phyloP scores from a whole-genome alignment of 1,139 yeast genomes.

The Yamadazyma siamensis region DNA sequence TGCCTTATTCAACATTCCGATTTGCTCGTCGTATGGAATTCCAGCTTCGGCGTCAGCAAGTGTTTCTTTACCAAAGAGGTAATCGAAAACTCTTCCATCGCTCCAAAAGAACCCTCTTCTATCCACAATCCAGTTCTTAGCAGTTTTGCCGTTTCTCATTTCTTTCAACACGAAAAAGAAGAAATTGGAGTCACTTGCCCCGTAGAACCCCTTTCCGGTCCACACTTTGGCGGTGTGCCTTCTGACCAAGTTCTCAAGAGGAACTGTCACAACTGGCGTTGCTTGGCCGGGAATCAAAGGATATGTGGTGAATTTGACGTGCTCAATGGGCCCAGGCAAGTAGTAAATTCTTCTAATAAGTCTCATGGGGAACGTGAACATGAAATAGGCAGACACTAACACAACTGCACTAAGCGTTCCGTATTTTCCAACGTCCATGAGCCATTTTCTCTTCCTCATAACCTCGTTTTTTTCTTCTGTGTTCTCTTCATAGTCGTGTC shows the following conservation, averaged over 20 bases:
- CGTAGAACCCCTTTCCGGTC: slow-evolving; percentile 86
- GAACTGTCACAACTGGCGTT: slow-evolving; percentile 71
- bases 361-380: slow-evolving; percentile 59
- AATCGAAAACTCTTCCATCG: slow-evolving; percentile 82
- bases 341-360: slow-evolving; percentile 75
- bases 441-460: slow-evolving; percentile 38
- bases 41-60: slow-evolving; percentile 76
- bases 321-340: slow-evolving; percentile 56
- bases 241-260: slow-evolving; percentile 52
- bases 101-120: slow-evolving; percentile 89
- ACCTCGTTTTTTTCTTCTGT: slow-evolving; percentile 38
- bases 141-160: slow-evolving; percentile 30
- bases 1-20: slow-evolving; percentile 39
- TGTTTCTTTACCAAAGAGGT: slow-evolving; percentile 73
- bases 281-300: slow-evolving; percentile 74
- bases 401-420: slow-evolving; percentile 36
- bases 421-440: slow-evolving; percentile 25
- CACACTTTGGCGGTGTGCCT: slow-evolving; percentile 67
- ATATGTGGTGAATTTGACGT: slow-evolving; percentile 65
- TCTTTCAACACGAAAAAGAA: slow-evolving; percentile 75
- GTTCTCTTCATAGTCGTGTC: slow-evolving; percentile 58
- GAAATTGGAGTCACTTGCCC: slow-evolving; percentile 71
- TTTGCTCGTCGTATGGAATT: slow-evolving; percentile 59
- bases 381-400: slow-evolving; percentile 40
- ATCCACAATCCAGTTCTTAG: slow-evolving; percentile 75